Evolutionary conservation across 164 flowering plant species (phyloP), one percentile per base, ranked within the genome.

Genomic region (Sextonia rubra): DNA sequence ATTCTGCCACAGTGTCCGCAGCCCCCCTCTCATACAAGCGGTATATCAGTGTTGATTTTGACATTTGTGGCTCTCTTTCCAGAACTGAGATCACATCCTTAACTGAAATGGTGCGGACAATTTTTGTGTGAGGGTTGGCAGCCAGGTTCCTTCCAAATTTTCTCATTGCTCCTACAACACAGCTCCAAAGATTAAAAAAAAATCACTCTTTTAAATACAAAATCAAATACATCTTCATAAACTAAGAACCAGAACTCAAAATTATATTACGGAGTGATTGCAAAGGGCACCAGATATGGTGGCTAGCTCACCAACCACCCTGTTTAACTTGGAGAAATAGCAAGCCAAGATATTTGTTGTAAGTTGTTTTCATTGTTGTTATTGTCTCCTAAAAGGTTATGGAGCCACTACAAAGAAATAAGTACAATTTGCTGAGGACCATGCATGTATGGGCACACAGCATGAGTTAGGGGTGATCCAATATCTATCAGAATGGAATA

Each of bases 51-150:
- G 86, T 81, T 1, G 97, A 89, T 67, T 77, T 90, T 1, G 90
- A 80, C 94, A 90, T 91, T 73, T 89, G 95, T 44, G 95, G 90
- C 76, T 92, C 99, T 73, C 94, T 88, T 77, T 89, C 91, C 60
- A 94, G 79, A 22, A 81, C 89, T 2, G 91, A 87, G 74, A 92
- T 87, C 26, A 92, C 91, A 80, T 94, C 98, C 83, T 87, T 91
- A 12, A 91, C 80, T 11, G 91, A 76, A 44, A 94, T 85, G 48
- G 62, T 80, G 12, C 88, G 84, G 11, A 82, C 85, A 4, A 83
- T 81, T 75, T 76, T 81, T 12, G 80, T 60, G 49, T 81, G 88
- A n/a, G 83, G 77, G 55, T 69, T 32, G 8, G 27, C 37, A 24
- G 25, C 82, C 74, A 81, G 86, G 72, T 78, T 81, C 81, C 86